Conservation (phyloP, 352 stramenopile genomes). For the Phytophthora litchii region DNA sequence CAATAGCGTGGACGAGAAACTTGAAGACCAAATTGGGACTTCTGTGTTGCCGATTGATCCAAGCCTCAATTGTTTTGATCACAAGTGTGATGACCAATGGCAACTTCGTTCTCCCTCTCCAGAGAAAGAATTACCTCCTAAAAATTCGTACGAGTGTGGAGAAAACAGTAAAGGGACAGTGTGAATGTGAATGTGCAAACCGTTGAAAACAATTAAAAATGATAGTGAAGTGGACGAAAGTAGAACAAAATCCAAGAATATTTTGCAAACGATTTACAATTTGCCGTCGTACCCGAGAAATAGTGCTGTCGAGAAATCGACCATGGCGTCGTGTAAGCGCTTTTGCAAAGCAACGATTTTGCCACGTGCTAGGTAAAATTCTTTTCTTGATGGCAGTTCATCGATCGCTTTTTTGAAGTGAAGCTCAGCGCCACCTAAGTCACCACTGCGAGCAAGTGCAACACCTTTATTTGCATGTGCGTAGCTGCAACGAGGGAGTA, state of each 20-base stretch:
- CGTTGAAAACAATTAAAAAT: conserved; percentile 5
- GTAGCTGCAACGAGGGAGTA: conserved; percentile 68
- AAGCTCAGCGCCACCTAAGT: conserved; percentile 47
- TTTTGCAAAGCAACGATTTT: conserved; percentile 79
- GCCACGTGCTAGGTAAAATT: conserved; percentile 70
- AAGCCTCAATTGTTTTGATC: conserved; percentile 21
- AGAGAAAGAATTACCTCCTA: conserved; percentile 18
- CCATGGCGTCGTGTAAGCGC: conserved; percentile 78
- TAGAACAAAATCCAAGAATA: conserved; percentile 8
- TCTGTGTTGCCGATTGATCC: conserved; percentile 28
- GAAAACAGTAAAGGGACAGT: neutral
- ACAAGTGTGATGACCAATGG: conserved; percentile 22
- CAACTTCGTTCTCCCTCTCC: conserved; percentile 28
- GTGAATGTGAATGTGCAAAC: neutral
- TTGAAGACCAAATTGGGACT: conserved; percentile 12
- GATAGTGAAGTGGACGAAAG: too few species aligned
- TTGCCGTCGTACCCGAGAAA: conserved; percentile 76
- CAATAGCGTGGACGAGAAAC: conserved; percentile 3
- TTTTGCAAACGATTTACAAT: conserved; percentile 41
- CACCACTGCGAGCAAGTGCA: conserved; percentile 44
- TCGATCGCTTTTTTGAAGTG: conserved; percentile 76
- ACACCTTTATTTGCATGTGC: conserved; percentile 72
- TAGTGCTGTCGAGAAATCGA: conserved; percentile 78
- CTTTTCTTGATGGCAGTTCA: conserved; percentile 63
- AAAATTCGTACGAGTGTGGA: conserved; percentile 10